Evolutionary conservation across 2,329 filamentous ascomycete genomes (phyloP), one percentile per base, ranked within the genome.

Genomic region (Exserohilum turcica): DNA sequence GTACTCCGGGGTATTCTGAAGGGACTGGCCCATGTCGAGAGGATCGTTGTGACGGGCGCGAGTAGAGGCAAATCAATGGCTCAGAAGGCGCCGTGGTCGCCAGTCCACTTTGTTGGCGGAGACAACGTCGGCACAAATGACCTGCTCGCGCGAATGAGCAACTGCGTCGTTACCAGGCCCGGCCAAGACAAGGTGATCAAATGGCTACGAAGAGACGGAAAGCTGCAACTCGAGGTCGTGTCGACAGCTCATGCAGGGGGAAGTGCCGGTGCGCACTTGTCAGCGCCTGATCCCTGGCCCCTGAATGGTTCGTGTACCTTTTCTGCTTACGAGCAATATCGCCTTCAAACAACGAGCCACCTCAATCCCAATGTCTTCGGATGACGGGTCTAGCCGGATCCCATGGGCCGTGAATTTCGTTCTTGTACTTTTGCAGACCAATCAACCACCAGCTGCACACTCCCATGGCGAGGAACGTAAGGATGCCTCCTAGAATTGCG

Each of bases 361-460:
- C 12, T 76, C 66, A 77, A 69, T 79, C 79, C 78, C 78, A 80
- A 36, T 86, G 80, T 66, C 87, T 87, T 68, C 91, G 86, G 59
- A 94, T 92, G 50, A 94, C 85, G 8, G 94, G 94, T 70, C 92
- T 83, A 6, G 94, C 94, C 16, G 93, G 92, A 77, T 99, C 94
- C 94, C 94, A 99, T 1, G 94, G 94, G 37, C 94, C 94, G 69
- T 92, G 91, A 63, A 99, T 97, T 77, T 97, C 94, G 73, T 97
- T 97, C 80, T 99, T 99, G 77, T 97, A 99, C 78, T 96, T 93
- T 77, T 99, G 94, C 74, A 99, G 76, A 7, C 92, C 90, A 68
- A 99, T 97, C 59, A 99, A 78, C 92, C 94, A 97, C 93, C 92
- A 97, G 71, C 91, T 96, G 73, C 92, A 97, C 10, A 92, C 88